These are phyloP conservation scores for Raffaelea arxii DNA, from an alignment of 2,329 filamentous ascomycete species.

Conservation along the genomic window DNA sequence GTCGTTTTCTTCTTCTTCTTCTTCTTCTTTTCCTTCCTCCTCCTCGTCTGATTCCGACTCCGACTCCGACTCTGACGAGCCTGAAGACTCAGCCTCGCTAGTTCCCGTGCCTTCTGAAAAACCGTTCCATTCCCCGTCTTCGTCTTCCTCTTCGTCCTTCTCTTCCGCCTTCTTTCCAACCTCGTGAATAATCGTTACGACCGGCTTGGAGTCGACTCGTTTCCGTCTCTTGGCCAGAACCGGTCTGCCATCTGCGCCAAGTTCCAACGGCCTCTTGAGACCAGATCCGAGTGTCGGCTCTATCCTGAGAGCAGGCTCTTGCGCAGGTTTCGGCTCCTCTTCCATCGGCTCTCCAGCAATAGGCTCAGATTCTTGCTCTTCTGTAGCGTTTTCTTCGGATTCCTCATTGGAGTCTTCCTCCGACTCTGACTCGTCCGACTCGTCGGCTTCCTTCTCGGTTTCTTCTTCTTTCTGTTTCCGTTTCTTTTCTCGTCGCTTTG, in stretches of 20 bases:
- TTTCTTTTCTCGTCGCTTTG: not conserved
- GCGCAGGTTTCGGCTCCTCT: not conserved
- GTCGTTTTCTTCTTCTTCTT: constrained; percentile 18
- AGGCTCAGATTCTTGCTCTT: not conserved
- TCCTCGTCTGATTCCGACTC: no score
- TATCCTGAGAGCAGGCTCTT: not conserved
- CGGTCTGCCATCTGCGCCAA: constrained; percentile 70
- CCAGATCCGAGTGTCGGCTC: constrained; percentile 53
- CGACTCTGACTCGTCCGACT: not conserved
- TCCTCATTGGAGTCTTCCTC: not conserved
- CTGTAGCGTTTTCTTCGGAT: not conserved
- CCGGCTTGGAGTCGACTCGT: constrained; percentile 52
- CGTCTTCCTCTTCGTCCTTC: constrained; percentile 28
- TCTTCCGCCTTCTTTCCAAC: constrained; percentile 41
- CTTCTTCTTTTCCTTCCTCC: constrained; percentile 14
- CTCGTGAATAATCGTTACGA: constrained; percentile 66
- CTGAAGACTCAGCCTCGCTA: no score
- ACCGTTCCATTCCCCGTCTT: constrained; percentile 50
- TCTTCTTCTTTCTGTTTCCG: not conserved
- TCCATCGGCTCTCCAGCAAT: not conserved
- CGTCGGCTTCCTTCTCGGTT: not conserved
- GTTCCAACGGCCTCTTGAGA: constrained; percentile 74
- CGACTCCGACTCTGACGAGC: no score
- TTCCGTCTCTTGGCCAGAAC: constrained; percentile 76
- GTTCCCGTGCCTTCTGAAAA: constrained; percentile 37